A percentile compares a stretch with the other conserved stretches of the same genome.
phyloP scores from a whole-genome alignment of 345 rosid species.

The Toxicodendron radicans region DNA sequence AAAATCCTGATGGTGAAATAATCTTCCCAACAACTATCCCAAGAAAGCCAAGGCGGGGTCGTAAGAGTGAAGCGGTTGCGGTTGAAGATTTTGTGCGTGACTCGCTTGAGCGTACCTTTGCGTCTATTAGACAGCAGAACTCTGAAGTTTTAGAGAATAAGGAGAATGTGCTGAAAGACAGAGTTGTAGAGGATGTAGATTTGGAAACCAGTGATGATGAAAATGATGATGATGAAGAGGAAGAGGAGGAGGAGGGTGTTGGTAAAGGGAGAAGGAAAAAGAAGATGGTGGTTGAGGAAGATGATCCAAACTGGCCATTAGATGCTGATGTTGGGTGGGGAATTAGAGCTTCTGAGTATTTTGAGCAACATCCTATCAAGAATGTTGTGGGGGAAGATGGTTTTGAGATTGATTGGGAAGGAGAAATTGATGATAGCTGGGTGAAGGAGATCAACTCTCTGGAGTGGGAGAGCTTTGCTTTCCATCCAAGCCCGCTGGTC shows the following conservation, averaged over 20 bases:
- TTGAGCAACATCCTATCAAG: slow-evolving; percentile 75
- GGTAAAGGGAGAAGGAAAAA: slow-evolving; percentile 24
- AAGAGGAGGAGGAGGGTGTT: slow-evolving; percentile 22
- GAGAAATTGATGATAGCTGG: slow-evolving; percentile 81
- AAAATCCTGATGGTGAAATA: slow-evolving; percentile 18
- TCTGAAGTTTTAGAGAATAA: slow-evolving; percentile 52
- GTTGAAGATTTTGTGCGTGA: slow-evolving; percentile 79
- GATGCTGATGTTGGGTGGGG: slow-evolving; percentile 99
- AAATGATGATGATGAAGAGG: slow-evolving; percentile 23
- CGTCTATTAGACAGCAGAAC: slow-evolving; percentile 54
- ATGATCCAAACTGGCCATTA: slow-evolving; percentile 78
- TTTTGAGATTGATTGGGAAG: slow-evolving; percentile 84
- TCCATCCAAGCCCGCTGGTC: slow-evolving; percentile 80
- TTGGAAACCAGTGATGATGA: slow-evolving; percentile 34
- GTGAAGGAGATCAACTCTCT: slow-evolving; percentile 83
- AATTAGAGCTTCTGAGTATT: slow-evolving; percentile 82
- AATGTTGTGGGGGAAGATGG: slow-evolving; percentile 88
- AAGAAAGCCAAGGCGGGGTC: slow-evolving; percentile 66
- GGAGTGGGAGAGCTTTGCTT: slow-evolving; percentile 90
- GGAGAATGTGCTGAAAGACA: slow-evolving; percentile 51
- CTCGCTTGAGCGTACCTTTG: slow-evolving; percentile 65
- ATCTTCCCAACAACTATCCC: slow-evolving; percentile 47
- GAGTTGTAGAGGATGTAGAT: slow-evolving; percentile 30
- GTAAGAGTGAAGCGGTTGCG: slow-evolving; percentile 75
- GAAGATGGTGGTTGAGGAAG: slow-evolving; percentile 80